Base-by-base conservation (phyloP, 2,329 filamentous ascomycete genomes). In the Exophiala calicioides region DNA sequence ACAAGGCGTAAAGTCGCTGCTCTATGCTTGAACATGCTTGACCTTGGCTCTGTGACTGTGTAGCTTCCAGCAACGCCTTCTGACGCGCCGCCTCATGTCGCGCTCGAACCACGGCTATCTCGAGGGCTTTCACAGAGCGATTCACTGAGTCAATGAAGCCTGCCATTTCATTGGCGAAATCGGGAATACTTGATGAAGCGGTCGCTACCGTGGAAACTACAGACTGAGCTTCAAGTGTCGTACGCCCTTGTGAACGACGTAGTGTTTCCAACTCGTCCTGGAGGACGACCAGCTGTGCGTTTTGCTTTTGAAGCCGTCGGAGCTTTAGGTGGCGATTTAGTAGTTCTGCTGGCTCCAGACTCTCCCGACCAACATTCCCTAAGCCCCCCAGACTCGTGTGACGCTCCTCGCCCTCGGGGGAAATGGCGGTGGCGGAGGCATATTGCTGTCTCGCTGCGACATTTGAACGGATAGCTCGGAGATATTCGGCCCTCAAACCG, bases 51-150 rank as follows among this genome's bases (percentile, higher is more conserved):
- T 32, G 27, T 19, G 16, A 24, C 10, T 50, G 47, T 6, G 40
- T 37, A 13, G 23, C n/a, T 2, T 51, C 37, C 3, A 57, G 33
- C 18, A 41, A 12, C 9, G 19, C 19, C 15, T 40, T 38, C 21
- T 54, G 44, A 3, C 23, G 34, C 33, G 35, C 47, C 3, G 49
- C 43, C 36, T 55, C 39, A n/a, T 44, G 39, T 18, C 46, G 45
- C n/a, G 55, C 53, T 23, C 44, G 37, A 10, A 58, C 44, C n/a
- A 59, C 35, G 13, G 52, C 57, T 23, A 52, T 23, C 34, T 59
- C 55, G 12, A 59, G 52, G 33, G 29, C 41, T 16, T 48, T 40
- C 9, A 55, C n/a, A 18, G 18, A 34, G 20, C 27, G 27, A 9
- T 7, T 33, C 5, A 55, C 27, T 3, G 23, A 37, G 24, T 33